Evolutionary conservation across 2,329 filamentous ascomycete genomes (phyloP), one percentile per base, ranked within the genome.

Genomic region (Madurella mycetomatis): DNA sequence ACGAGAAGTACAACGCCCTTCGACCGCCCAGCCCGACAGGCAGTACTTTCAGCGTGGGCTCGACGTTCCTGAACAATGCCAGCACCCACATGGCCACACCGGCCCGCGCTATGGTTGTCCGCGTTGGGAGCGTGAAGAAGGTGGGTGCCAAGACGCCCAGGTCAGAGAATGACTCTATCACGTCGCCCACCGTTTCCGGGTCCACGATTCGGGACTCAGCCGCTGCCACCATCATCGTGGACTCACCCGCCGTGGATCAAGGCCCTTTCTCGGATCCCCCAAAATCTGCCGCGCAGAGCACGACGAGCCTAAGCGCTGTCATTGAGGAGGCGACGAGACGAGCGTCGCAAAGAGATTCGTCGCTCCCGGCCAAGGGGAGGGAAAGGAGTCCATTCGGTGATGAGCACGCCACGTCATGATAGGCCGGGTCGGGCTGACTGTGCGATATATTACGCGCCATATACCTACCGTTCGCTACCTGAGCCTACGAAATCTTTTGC

Each of bases 21-120:
- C 74, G 72, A 55, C 83, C 76, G 18, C 77, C 76, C 61, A 85
- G 82, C 63, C 75, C 74, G 5, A 62, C 70, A 11, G 76, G 72
- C 51, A 81, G 78, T 69, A 79, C 81, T 37, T 87, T 87, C 66
- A 86, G 83, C 64, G 81, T 87, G 53, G 84, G 84, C 16, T 84
- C 84, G 17, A 85, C 84, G 1, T 86, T 86, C 68, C 72, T 87
- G 61, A 87, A 84, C 72, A 85, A 79, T 58, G 82, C 82, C 59
- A 83, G 74, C 63, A 74, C 78, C 39, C 73, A 77, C 37, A 85
- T 81, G 1, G 81, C 80, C 13, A 80, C 76, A 19, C 77, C 80
- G 18, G 77, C 78, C 25, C 77, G 77, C 47, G 81, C 82, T 18
- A 81, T 84, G 63, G 76, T 86, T 37, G 77, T 86, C 46, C 80